Base-by-base conservation (phyloP, 1,284 basidiomycete genomes). In the Coniferiporia sulphurascens region DNA sequence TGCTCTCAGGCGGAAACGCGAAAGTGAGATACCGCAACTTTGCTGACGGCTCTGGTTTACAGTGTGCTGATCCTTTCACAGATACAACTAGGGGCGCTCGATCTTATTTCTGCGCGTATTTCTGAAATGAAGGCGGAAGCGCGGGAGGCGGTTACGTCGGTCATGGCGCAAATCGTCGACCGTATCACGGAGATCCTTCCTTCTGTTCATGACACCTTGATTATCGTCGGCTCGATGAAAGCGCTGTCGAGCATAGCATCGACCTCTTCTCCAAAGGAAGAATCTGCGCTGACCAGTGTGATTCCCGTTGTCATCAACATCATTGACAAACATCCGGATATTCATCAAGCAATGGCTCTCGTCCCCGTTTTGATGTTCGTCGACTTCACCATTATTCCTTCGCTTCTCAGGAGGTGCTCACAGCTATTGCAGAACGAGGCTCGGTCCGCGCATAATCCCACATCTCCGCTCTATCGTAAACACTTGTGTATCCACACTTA, bases 381-480 rank as follows among this genome's bases (percentile, higher is more conserved):
- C 48, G 52, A 50, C 17, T 46, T 54, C 44, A 55, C 32, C 17
- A 12, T 58, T 44, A 43, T 59, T 44, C 48, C 34, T 51, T 17
- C 46, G 48, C 6, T 54, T 50, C 49, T 34, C 17, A 21, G 38
- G 27, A 56, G 36, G 15, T 38, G 32, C 17, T 61, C 45, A 62
- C 56, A 63, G 2, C 41, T 38, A n/a, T 63, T 43, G 43, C 64
- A 93, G 91, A 21, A 72, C 78, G 17, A 86, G 85, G 57, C 80
- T 95, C n/a, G 92, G 91, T 0, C 91, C 93, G 19, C 86, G 94
- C 0, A 78, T 92, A 52, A 92, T 97, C 54, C 91, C 94, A 5
- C 81, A 85, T 73, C 87, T 95, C 71, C 85, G 85, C 58, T 78
- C 82, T n/a, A 81, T 94, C 51, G 78, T 91, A 35, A 73, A 81